Percentiles rank a stretch among this genome's conserved stretches.
Conservation (phyloP, 2,329 filamentous ascomycete species). For the Xylariomycetidae sp. region DNA sequence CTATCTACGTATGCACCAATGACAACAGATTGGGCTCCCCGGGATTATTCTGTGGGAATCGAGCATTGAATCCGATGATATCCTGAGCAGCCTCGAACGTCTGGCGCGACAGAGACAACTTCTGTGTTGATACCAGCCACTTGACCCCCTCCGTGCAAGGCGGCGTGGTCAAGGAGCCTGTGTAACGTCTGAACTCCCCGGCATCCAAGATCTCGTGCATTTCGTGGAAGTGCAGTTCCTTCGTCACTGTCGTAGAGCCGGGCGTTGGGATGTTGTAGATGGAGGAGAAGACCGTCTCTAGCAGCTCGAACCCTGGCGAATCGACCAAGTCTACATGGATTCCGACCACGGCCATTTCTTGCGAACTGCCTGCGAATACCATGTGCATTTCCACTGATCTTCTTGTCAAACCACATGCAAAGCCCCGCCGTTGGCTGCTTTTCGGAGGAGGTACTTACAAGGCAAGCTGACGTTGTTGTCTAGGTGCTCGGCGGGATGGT, state of each 20-base stretch:
- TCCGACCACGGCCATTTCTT: slow-evolving; percentile 39
- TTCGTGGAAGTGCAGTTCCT: slow-evolving; percentile 38
- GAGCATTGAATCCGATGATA: slow-evolving; percentile 42
- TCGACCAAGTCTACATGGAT: slow-evolving; percentile 36
- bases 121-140: slow-evolving; percentile 42
- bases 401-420: no score
- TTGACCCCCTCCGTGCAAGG: slow-evolving; percentile 41
- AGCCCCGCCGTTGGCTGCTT: no score
- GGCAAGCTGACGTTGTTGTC: slow-evolving; percentile 38
- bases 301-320: slow-evolving; percentile 34
- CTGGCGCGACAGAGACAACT: slow-evolving; percentile 30
- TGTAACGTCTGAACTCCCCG: slow-evolving; percentile 36
- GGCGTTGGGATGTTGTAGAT: slow-evolving; percentile 36
- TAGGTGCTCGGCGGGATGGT: slow-evolving; percentile 43
- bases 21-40: slow-evolving; percentile 32
- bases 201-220: slow-evolving; percentile 31
- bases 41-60: slow-evolving; percentile 37
- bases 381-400: slow-evolving; percentile 52
- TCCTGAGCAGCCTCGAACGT: slow-evolving; percentile 34
- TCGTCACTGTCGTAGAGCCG: slow-evolving; percentile 33
- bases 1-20: no score
- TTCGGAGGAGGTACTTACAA: slow-evolving; percentile 26
- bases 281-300: slow-evolving; percentile 41
- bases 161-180: slow-evolving; percentile 43
- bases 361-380: slow-evolving; percentile 42